These are phyloP conservation scores for Pogostemon cablin DNA, from an alignment of 257 asterid species.

Conservation along the genomic window DNA sequence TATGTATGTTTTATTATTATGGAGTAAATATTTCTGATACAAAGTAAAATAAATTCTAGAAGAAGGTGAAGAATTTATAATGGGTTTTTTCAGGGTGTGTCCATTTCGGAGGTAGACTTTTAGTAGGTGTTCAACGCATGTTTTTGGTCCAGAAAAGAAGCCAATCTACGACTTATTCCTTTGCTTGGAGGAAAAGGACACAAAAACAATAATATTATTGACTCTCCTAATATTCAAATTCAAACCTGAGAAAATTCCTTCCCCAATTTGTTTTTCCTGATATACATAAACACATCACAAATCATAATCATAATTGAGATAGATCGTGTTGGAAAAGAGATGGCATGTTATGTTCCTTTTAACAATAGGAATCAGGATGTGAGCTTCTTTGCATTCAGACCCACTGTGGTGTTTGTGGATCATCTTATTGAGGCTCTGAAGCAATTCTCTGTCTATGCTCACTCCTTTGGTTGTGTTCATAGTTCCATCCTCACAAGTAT, in stretches of 20 bases:
- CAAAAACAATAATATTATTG: too few relatives aligned
- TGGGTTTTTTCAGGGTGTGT: too few relatives aligned
- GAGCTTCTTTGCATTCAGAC: conserved; percentile 56
- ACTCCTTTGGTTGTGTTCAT: conserved; percentile 64
- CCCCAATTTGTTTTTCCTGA: too few relatives aligned
- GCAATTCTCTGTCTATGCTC: conserved; percentile 48
- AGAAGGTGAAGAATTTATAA: too few relatives aligned
- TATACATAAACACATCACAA: too few relatives aligned
- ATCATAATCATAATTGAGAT: too few relatives aligned
- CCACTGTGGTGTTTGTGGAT: conserved; percentile 53
- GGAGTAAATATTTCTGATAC: too few relatives aligned
- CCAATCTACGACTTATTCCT: conserved; percentile 28
- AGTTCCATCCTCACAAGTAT: conserved; percentile 64
- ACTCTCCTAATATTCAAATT: too few relatives aligned
- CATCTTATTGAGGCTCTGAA: conserved; percentile 50
- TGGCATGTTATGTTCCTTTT: conserved; percentile 78
- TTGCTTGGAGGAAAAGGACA: too few relatives aligned
- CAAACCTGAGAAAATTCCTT: too few relatives aligned
- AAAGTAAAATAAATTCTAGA: too few relatives aligned
- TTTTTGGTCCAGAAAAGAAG: conserved; percentile 32
- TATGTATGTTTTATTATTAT: too few relatives aligned
- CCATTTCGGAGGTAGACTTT: background rate
- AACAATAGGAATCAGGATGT: conserved; percentile 55
- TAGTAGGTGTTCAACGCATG: conserved; percentile 14
- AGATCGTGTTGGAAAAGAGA: background rate